Evolutionary conservation across 1,284 basidiomycete species (phyloP).

Genomic region (Rhodotorula mucilaginosa): DNA sequence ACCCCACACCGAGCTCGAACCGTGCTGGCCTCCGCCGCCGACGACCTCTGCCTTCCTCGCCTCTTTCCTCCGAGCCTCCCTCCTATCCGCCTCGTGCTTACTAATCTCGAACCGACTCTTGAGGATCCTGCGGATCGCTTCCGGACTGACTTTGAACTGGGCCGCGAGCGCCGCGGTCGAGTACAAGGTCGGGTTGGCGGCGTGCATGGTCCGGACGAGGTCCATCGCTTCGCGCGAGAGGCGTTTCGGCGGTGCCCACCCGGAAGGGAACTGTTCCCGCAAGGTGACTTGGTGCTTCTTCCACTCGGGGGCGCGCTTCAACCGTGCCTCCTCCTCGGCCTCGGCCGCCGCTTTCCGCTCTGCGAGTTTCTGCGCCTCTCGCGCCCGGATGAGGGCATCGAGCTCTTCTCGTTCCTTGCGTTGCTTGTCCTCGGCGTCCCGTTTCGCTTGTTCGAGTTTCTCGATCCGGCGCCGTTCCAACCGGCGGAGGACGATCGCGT

Average conservation of each 20-base stretch:
- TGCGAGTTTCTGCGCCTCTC: neutral
- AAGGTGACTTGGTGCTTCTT: slow-evolving; percentile 26
- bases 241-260: slow-evolving; percentile 79
- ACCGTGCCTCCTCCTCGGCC: neutral
- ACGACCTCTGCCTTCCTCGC: slow-evolving; percentile 47
- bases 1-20: neutral
- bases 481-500: neutral
- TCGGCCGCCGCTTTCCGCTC: neutral
- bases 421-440: neutral
- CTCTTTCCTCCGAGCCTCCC: slow-evolving; percentile 56
- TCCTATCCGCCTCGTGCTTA: slow-evolving; percentile 31
- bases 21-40: neutral
- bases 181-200: slow-evolving; percentile 66
- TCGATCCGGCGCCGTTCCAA: neutral
- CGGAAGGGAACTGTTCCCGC: slow-evolving; percentile 34
- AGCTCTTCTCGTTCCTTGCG: neutral
- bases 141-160: slow-evolving; percentile 77
- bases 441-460: neutral
- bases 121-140: slow-evolving; percentile 80
- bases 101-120: slow-evolving; percentile 74
- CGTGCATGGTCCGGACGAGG: slow-evolving; percentile 69
- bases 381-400: neutral
- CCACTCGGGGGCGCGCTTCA: slow-evolving; percentile 17
- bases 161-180: slow-evolving; percentile 68
- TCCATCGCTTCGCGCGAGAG: slow-evolving; percentile 89